Evolutionary conservation across 1,284 basidiomycete genomes (phyloP), one percentile per base, ranked within the genome.

Genomic region (Boletellus deceptivus): DNA sequence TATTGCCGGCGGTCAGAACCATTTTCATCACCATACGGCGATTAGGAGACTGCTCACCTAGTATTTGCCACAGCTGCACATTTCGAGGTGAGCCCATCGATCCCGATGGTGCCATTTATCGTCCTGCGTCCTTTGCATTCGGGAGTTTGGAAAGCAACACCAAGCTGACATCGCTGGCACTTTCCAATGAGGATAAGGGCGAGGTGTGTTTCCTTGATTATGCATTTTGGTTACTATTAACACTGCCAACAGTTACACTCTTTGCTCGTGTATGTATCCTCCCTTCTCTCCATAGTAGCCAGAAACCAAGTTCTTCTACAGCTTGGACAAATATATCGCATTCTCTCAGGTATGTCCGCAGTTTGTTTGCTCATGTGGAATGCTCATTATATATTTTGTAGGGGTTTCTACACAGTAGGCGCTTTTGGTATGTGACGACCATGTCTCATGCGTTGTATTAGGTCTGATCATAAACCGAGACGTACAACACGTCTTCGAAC

Each of bases 251-350:
- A 83, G 80, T 67, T 82, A 6, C 80, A 83, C 57, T 72, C 78
- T 2, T 67, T 82, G 18, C 70, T 83, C 24, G 78, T 80, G 82
- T 84, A 69, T 42, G 79, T 13, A 27, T 18, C 62, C 33, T 43
- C 27, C 43, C n/a, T 17, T 4, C 9, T 34, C n/a, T 29, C 24
- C 41, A 8, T 24, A 8, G 3, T 29, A 5, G n/a, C 34, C 6
- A 13, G 40, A 29, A 6, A 25, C 49, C 48, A 48, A 58, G 38
- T 36, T 17, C 31, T 44, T 48, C 1, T 35, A 13, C 49, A 86
- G 84, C 6, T 62, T 88, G 18, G 80, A 83, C 49, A 87, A 87
- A 69, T 87, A 82, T 52, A 71, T 82, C 1, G 72, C 73, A 0
- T 78, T 86, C 43, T 86, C 86, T 1, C 78, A 81, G 62, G 82